These are phyloP conservation scores for Russula brevipes DNA, from an alignment of 768 basidiomycete species.

Conservation along the genomic window DNA sequence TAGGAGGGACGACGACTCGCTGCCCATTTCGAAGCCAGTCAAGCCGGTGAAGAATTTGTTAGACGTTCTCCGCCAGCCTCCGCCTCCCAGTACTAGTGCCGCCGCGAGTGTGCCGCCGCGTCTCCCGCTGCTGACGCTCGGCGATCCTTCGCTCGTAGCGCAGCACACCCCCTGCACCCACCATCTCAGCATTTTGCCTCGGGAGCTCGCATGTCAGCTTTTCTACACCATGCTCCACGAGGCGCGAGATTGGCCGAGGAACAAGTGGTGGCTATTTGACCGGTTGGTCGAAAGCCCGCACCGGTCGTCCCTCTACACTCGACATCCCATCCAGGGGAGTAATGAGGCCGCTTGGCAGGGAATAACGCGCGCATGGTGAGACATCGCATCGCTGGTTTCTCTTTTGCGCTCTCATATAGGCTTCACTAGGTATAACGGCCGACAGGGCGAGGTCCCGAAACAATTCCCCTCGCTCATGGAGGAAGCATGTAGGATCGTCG, in stretches of 20 bases:
- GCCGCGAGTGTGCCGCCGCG: constrained; percentile 33
- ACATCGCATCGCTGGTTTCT: neutral
- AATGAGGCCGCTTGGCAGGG: constrained; percentile 56
- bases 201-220: constrained; percentile 66
- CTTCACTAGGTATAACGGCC: constrained; percentile 69
- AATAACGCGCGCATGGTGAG: constrained; percentile 70
- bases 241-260: constrained; percentile 59
- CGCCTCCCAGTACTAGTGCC: constrained; percentile 11
- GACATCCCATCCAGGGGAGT: constrained; percentile 34
- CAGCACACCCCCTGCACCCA: constrained; percentile 71
- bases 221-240: constrained; percentile 68
- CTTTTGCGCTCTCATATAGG: neutral
- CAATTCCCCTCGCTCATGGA: constrained; percentile 68
- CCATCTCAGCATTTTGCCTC: constrained; percentile 62
- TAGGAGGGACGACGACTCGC: neutral
- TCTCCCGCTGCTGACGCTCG: constrained; percentile 57
- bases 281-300: constrained; percentile 79
- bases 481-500: constrained; percentile 67
- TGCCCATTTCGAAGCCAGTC: constrained; percentile 8
- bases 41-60: constrained; percentile 21
- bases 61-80: constrained; percentile 23
- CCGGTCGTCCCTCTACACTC: constrained; percentile 69
- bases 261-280: constrained; percentile 85
- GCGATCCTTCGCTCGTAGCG: constrained; percentile 58
- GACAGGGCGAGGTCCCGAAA: constrained; percentile 49